These are phyloP conservation scores for Potentilla sterilis DNA, from an alignment of 306 rosid species.

Conservation along the genomic window DNA sequence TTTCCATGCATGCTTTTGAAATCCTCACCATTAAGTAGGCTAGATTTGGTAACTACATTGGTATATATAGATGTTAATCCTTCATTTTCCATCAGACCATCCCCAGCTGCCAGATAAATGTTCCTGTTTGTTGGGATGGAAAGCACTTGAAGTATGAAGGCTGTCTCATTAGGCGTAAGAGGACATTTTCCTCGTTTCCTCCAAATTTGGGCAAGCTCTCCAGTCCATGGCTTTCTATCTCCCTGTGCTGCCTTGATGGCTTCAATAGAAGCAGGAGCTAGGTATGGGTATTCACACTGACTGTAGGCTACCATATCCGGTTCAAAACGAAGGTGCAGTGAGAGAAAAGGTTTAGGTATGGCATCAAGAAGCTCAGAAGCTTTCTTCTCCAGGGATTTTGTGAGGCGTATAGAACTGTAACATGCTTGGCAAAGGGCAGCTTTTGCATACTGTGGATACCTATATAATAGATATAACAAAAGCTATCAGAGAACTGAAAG, in stretches of 20 bases:
- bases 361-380: conserved; percentile 82
- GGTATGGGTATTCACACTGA: conserved; percentile 70
- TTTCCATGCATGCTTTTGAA: conserved; percentile 90
- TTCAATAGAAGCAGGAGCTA: conserved; percentile 59
- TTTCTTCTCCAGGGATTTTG: conserved; percentile 66
- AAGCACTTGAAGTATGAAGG: conserved; percentile 73
- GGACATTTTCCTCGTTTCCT: conserved; percentile 91
- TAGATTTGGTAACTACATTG: conserved; percentile 68
- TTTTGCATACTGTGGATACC: conserved; percentile 84
- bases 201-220: conserved; percentile 71
- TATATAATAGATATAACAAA: conserved; percentile 24
- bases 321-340: conserved; percentile 89
- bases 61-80: conserved; percentile 59
- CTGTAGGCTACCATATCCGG: conserved; percentile 98
- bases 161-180: conserved; percentile 78
- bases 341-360: conserved; percentile 84
- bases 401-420: conserved; percentile 80
- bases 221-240: conserved; percentile 89
- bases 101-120: conserved; percentile 92
- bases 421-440: conserved; percentile 92
- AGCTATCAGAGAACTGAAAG: neutral
- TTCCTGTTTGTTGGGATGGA: conserved; percentile 62
- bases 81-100: conserved; percentile 84
- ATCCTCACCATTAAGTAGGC: conserved; percentile 74
- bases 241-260: conserved; percentile 65